A percentile compares a stretch with the other conserved stretches of the same genome.
These are phyloP conservation scores for Tolypocladium ovalisporum DNA, from an alignment of 2,329 filamentous ascomycete species.

Conservation along the genomic window DNA sequence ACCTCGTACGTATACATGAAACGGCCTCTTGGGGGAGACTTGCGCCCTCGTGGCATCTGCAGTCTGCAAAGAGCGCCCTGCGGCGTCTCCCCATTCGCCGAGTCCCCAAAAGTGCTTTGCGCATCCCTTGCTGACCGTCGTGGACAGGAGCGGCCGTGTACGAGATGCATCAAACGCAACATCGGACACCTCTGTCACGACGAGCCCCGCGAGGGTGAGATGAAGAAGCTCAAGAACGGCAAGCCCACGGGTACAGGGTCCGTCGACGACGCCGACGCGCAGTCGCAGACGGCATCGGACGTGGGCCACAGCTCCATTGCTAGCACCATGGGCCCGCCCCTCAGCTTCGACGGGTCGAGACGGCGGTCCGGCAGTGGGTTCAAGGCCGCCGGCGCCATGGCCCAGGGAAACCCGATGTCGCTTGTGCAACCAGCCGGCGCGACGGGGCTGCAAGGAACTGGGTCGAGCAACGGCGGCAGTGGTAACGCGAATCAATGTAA, in stretches of 20 bases:
- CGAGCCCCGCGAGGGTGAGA: conserved; percentile 75
- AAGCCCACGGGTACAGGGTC: conserved; percentile 28
- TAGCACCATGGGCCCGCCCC: conserved; percentile 44
- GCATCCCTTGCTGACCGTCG: not conserved
- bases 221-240: conserved; percentile 65
- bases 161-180: conserved; percentile 94
- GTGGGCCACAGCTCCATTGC: conserved; percentile 43
- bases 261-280: conserved; percentile 50
- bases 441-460: conserved; percentile 54
- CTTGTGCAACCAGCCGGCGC: conserved; percentile 63
- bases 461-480: conserved; percentile 34
- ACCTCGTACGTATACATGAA: conserved; percentile 55
- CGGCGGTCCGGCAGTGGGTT: conserved; percentile 29
- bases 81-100: not conserved
- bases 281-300: conserved; percentile 30
- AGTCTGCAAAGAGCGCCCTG: not conserved
- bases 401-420: conserved; percentile 45
- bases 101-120: not conserved
- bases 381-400: conserved; percentile 29
- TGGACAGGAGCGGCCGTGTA: conserved; percentile 81
- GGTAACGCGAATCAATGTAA: conserved; percentile 65
- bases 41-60: conserved; percentile 4
- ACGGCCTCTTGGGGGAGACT: conserved; percentile 2
- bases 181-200: conserved; percentile 98
- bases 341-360: conserved; percentile 23